Conservation (phyloP, 345 rosid species). For the Boechera retrofracta region DNA sequence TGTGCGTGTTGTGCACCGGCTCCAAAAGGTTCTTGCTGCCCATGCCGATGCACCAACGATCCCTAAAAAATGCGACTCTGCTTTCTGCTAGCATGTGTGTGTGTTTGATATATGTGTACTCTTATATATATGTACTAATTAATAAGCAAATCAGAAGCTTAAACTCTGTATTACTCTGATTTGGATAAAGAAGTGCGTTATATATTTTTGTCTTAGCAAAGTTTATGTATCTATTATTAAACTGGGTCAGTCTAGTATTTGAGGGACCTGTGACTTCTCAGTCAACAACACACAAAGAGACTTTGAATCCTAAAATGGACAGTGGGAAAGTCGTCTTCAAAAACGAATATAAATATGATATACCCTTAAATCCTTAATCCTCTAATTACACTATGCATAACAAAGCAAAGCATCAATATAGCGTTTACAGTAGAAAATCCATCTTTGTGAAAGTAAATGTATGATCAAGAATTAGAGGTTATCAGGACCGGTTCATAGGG, state of each 20-base stretch:
- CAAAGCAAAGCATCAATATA: constrained; percentile 7
- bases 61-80: neutral
- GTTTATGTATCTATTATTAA: neutral
- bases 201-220: neutral
- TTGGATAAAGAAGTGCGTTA: neutral
- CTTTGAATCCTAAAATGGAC: neutral
- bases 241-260: neutral
- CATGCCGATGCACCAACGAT: constrained; percentile 24
- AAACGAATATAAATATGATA: neutral
- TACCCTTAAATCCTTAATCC: neutral
- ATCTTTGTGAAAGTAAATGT: neutral
- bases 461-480: neutral
- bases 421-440: neutral
- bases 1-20: constrained; percentile 42
- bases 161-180: neutral
- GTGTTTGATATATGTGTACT: neutral
- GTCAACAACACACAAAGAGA: neutral
- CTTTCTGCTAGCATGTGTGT: neutral
- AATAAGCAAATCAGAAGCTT: constrained; percentile 11
- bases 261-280: neutral
- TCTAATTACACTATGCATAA: neutral
- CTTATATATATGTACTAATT: neutral
- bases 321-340: neutral
- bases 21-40: constrained; percentile 35
- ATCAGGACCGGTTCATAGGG: neutral